Base-by-base conservation (phyloP, 179 eudicot species). In the Monotropa hypopitys region DNA sequence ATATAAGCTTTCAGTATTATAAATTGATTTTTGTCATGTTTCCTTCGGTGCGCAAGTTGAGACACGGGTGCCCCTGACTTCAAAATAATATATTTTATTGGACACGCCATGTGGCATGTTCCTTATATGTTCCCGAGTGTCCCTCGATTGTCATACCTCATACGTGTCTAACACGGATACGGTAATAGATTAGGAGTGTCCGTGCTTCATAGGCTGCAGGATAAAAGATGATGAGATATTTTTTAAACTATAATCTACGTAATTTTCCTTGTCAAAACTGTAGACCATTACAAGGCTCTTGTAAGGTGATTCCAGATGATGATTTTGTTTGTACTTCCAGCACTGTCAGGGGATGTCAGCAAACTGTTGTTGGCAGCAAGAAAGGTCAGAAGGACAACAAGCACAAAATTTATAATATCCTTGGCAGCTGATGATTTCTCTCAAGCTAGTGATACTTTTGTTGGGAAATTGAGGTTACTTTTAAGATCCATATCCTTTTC, bases 381-480 rank as follows among this genome's bases (percentile, higher is more conserved):
- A 74, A 87, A 83, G 84, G 59, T 85, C 67, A 87, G 86, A 74
- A 82, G 84, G 78, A 78, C 85, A 51, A 88, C 87, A 32, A 78
- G 78, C 47, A 81, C 87, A 74, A 83, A 85, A 9, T 85, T 84
- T 82, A 18, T 79, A 20, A 84, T 88, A 74, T 88, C 91, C 26
- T 79, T 87, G 33, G 68, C 75, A 49, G 73, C 84, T 0, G 79
- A 81, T 71, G 87, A 84, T 61, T 84, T 87, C 78, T 87, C 87
- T 76, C 82, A 81, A 70, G 47, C 80, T 28, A 82, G 84, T 70
- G 77, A 82, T 7, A 84, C 73, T 10, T 81, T 77, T 79, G 74
- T 86, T 68, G 91, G 91, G 47, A 88, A 80, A 78, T 62, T 88
- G 69, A 88, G 91, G 91, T 88, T 62, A 46, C 47, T 45, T 43